Base-by-base conservation (phyloP, 257 asterid species). In the Echites panduratus region DNA sequence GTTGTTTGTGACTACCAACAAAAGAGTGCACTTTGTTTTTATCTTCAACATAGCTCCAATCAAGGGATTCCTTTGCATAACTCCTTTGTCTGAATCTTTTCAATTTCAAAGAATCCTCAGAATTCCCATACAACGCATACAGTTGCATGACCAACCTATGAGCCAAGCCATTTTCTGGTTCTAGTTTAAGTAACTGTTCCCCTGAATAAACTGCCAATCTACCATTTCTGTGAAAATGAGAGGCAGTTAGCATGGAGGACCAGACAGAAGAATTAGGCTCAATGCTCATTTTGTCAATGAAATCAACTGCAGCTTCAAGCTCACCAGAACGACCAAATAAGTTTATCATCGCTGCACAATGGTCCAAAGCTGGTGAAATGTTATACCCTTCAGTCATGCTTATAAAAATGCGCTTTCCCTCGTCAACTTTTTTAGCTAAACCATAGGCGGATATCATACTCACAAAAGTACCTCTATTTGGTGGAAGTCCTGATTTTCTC, bases 291-390 rank as follows among this genome's bases (percentile, higher is more conserved):
- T 66, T 72, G 45, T 58, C 52, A 41, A 92, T 81, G 80, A 90
- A 86, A 26, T 86, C 81, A 68, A 80, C 70, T 45, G 92, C 96
- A 79, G 87, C 88, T 70, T 90, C 90, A 41, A 92, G 87, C 84
- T 73, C 80, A 72, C 96, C 94, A 10, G 94, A 87, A 44, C 89
- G 96, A 26, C 98, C 96, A 56, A 77, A 83, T 73, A 92, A 72
- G 79, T 82, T 79, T 47, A 90, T 84, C 96, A 90, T 87, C 38
- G 94, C 96, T 29, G 76, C 84, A 68, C 79, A 88, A 79, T 88
- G 98, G 63, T 88, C 96, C 70, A 88, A 73, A 77, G 81, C 68
- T 11, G 96, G 94, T 20, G 66, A 61, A 75, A 86, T 83, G 48
- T 70, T 76, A 78, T 82, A 86, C 68, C 86, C 84, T 57, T 86